phyloP scores from a whole-genome alignment of 768 basidiomycete species.

The Artomyces pyxidatus region DNA sequence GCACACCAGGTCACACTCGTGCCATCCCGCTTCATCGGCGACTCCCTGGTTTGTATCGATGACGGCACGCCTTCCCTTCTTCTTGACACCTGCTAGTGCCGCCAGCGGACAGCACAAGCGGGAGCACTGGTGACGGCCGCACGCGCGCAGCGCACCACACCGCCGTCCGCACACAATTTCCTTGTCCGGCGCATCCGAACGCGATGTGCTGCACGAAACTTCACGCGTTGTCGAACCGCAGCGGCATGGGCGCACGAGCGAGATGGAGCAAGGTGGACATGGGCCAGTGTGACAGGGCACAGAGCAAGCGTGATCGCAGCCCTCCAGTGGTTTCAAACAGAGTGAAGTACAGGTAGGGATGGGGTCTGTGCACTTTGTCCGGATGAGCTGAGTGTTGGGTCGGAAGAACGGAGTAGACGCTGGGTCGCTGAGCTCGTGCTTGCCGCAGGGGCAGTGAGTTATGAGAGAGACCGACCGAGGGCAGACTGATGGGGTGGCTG shows the following conservation, averaged over 20 bases:
- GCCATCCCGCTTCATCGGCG: conserved; percentile 60
- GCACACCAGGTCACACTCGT: conserved; percentile 80
- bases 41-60: conserved; percentile 30
- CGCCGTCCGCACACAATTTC: conserved; percentile 76
- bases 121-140: conserved; percentile 81
- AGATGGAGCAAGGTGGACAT: conserved; percentile 73
- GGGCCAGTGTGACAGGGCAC: conserved; percentile 64
- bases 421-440: conserved; percentile 37
- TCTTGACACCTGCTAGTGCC: conserved; percentile 45
- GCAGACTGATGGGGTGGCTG: conserved; percentile 47
- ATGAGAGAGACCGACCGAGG: conserved; percentile 65
- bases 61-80: conserved; percentile 52
- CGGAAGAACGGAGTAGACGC: conserved; percentile 24
- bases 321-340: conserved; percentile 55
- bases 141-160: conserved; percentile 70
- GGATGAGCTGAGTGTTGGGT: conserved; percentile 32
- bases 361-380: conserved; percentile 54
- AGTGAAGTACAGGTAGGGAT: conserved; percentile 71
- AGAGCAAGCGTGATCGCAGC: conserved; percentile 72
- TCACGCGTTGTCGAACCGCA: conserved; percentile 67
- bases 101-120: conserved; percentile 88
- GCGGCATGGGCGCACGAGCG: conserved; percentile 71
- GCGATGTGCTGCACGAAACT: conserved; percentile 43
- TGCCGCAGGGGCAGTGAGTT: conserved; percentile 79
- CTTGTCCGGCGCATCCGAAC: conserved; percentile 24